phyloP scores from a whole-genome alignment of 2,329 filamentous ascomycete species.

The Phymatotrichopsis omnivora region DNA sequence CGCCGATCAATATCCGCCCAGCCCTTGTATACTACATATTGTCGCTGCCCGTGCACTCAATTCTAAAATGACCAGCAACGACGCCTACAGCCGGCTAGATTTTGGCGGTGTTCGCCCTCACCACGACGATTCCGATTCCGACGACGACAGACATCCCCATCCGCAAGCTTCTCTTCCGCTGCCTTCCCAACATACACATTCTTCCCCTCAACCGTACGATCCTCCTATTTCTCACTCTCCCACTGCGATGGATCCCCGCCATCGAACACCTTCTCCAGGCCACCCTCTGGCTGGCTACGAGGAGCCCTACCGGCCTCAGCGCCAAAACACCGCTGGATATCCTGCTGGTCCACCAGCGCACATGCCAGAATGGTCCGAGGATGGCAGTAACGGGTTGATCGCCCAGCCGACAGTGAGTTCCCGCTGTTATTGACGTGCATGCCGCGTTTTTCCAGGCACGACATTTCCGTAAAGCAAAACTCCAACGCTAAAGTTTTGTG shows the following conservation, averaged over 20 bases:
- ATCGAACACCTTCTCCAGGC: conserved; percentile 65
- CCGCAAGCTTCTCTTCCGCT: background rate
- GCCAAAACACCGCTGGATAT: conserved; percentile 25
- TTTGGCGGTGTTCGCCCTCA: conserved; percentile 26
- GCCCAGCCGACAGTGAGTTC: conserved; percentile 71
- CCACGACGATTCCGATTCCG: conserved; percentile 19
- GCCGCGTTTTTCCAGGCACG: background rate
- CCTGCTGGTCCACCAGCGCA: conserved; percentile 6
- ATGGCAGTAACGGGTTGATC: conserved; percentile 60
- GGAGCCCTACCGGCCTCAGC: conserved; percentile 33
- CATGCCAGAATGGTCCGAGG: conserved; percentile 29
- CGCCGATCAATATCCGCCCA: background rate
- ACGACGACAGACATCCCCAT: conserved; percentile 18
- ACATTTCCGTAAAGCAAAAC: too few species aligned
- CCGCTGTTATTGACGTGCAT: too few species aligned
- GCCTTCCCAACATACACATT: conserved; percentile 6
- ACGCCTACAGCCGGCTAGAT: conserved; percentile 31
- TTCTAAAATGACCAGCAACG: conserved; percentile 22
- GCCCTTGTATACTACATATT: background rate
- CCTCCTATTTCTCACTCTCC: conserved; percentile 28
- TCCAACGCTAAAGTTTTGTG: too few species aligned
- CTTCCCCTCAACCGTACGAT: conserved; percentile 37
- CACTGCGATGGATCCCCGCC: conserved; percentile 44
- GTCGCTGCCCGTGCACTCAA: background rate
- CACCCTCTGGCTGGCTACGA: conserved; percentile 57